phyloP scores from a whole-genome alignment of 75 land plant genomes.

The Sequoiadendron giganteum region DNA sequence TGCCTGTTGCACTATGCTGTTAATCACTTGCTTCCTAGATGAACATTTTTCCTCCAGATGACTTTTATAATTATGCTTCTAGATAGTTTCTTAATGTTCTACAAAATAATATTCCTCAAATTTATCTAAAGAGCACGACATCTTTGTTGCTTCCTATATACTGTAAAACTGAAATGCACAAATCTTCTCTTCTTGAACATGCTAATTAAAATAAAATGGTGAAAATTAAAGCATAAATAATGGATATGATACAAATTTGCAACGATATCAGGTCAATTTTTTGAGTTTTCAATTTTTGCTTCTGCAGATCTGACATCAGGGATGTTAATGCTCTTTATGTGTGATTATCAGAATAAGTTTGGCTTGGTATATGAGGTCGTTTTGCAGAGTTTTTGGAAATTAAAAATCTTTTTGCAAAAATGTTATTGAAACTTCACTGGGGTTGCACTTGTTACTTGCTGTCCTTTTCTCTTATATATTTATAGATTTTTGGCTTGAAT shows the following conservation, averaged over 20 bases:
- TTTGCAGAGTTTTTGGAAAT: neutral
- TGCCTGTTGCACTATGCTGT: neutral
- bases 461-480: neutral
- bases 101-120: neutral
- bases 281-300: neutral
- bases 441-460: conserved; percentile 1
- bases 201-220: neutral
- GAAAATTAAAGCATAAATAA: neutral
- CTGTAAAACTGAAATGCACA: neutral
- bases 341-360: neutral
- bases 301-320: neutral
- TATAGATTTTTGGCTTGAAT: neutral
- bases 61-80: neutral
- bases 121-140: neutral
- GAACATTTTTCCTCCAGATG: neutral
- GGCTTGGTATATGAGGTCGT: neutral
- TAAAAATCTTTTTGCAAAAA: neutral
- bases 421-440: neutral
- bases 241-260: neutral
- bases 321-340: neutral
- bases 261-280: neutral
- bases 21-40: neutral
- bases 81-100: neutral
- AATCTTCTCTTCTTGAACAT: neutral
- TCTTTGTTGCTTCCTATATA: neutral